Base-by-base conservation (phyloP, 108 stramenopile species). In the Asterionellopsis glacialis region DNA sequence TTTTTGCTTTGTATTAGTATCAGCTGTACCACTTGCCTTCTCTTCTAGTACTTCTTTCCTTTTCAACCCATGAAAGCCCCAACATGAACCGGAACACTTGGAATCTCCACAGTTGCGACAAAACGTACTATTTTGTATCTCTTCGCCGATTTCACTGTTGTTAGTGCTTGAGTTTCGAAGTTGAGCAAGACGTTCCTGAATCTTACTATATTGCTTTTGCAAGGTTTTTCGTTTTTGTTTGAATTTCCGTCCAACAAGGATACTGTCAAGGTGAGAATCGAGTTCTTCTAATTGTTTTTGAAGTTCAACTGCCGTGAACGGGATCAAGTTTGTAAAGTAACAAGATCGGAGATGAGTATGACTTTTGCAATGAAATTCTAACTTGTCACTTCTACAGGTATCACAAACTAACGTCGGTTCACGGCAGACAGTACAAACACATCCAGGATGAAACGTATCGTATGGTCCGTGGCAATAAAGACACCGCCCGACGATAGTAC, bases 371-470 rank as follows among this genome's bases (percentile, higher is more conserved):
- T 89, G 88, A 61, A 68, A 86, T 69, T 93, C 91, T 13, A 55
- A 25, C 11, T 56, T 45, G 45, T 33, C 21, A 39, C 39, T 45
- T 58, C 42, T 41, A 56, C 88, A 89, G n/a, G 27, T 1, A 0
- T 39, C 7, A 61, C 91, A 93, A n/a, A 88, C 72, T 59, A 93
- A 62, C 4, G 70, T 66, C 0, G 82, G 86, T 61, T 93, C 91
- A 21, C 86, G 76, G 61, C 93, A 94, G 12, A 89, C 87, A n/a
- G 93, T 87, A 63, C 93, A 94, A 22, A 90, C 74, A 62, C 76
- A 75, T 42, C 77, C 62, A 10, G 92, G 77, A 24, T 65, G 74
- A 67, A 90, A 94, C 0, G 54, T 59, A 77, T 94, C 92, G 59
- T 85, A 77, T 1, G 81, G 75, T 12, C 53, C 39, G 9, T 18